Percentiles rank a stretch among this genome's conserved stretches.
These are phyloP conservation scores for Aspergillus ochraceus DNA, from an alignment of 2,329 filamentous ascomycete genomes.

Conservation along the genomic window DNA sequence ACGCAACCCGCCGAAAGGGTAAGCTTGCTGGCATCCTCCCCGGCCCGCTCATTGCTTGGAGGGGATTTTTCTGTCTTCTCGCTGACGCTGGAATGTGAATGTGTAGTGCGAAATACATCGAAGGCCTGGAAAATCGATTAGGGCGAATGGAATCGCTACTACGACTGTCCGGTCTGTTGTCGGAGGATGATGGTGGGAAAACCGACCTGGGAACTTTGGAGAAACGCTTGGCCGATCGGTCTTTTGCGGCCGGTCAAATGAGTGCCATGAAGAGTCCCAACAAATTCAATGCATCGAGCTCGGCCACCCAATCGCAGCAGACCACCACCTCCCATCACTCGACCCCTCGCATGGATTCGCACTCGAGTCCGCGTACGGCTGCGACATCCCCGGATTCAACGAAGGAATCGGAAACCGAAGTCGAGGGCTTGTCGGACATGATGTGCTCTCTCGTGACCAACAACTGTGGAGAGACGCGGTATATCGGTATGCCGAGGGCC, in stretches of 20 bases:
- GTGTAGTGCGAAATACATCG: slow-evolving; percentile 89
- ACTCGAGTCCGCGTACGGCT: slow-evolving; percentile 52
- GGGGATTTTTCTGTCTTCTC: no score
- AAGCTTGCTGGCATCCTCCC: slow-evolving; percentile 31
- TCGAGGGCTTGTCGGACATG: slow-evolving; percentile 91
- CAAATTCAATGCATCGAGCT: slow-evolving; percentile 26
- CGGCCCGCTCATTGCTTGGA: not conserved
- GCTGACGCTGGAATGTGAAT: slow-evolving; percentile 18
- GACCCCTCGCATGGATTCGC: slow-evolving; percentile 48
- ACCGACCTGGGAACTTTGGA: slow-evolving; percentile 88
- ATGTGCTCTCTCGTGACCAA: slow-evolving; percentile 98
- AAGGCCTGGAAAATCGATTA: slow-evolving; percentile 89
- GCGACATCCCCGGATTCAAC: slow-evolving; percentile 55
- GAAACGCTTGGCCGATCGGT: slow-evolving; percentile 64
- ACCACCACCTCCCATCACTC: slow-evolving; percentile 41
- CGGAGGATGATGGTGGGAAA: slow-evolving; percentile 79
- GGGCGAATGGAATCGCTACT: slow-evolving; percentile 94
- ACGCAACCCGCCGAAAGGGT: slow-evolving; percentile 95
- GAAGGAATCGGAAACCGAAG: slow-evolving; percentile 64
- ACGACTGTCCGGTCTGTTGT: slow-evolving; percentile 79
- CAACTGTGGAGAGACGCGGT: slow-evolving; percentile 89
- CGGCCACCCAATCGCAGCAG: slow-evolving; percentile 30
- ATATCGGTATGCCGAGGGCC: slow-evolving; percentile 69
- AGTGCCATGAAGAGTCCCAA: slow-evolving; percentile 39
- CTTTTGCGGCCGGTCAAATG: slow-evolving; percentile 30